A percentile compares a stretch with the other conserved stretches of the same genome.
Conservation (phyloP, 306 rosid genomes). For the Rosa persica region DNA sequence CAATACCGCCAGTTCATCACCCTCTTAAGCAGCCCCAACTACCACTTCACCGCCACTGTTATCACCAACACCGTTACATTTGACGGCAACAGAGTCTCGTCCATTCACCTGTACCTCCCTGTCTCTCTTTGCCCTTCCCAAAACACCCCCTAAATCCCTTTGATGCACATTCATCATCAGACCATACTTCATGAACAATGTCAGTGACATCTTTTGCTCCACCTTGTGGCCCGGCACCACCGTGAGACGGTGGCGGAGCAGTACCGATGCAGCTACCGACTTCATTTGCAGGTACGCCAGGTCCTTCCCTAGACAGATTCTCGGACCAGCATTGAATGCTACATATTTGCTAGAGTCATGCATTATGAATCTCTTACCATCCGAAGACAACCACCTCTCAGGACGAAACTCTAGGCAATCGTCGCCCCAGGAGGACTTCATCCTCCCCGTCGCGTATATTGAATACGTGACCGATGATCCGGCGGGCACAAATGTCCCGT, state of each 20-base stretch:
- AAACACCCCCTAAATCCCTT: constrained; percentile 57
- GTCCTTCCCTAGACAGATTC: constrained; percentile 88
- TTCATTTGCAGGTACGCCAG: constrained; percentile 90
- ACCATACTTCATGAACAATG: constrained; percentile 90
- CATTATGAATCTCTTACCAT: constrained; percentile 53
- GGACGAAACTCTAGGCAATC: constrained; percentile 79
- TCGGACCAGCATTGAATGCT: constrained; percentile 95
- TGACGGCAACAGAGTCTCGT: constrained; percentile 17
- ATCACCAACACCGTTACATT: constrained; percentile 5
- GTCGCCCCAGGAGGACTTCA: constrained; percentile 82
- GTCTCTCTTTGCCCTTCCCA: constrained; percentile 38
- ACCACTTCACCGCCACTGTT: constrained; percentile 22
- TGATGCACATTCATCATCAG: constrained; percentile 62
- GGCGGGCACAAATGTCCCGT: constrained; percentile 79
- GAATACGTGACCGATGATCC: constrained; percentile 87
- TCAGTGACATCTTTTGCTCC: constrained; percentile 91
- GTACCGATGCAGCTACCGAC: constrained; percentile 71
- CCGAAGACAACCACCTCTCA: constrained; percentile 75
- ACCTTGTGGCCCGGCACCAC: constrained; percentile 65
- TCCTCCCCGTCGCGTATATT: constrained; percentile 72
- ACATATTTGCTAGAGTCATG: constrained; percentile 77
- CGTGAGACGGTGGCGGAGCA: constrained; percentile 70
- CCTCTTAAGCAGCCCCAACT: background rate
- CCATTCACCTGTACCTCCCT: constrained; percentile 21
- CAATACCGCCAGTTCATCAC: background rate